phyloP scores from a whole-genome alignment of 2,329 filamentous ascomycete genomes.

The Fusarium tupiense region DNA sequence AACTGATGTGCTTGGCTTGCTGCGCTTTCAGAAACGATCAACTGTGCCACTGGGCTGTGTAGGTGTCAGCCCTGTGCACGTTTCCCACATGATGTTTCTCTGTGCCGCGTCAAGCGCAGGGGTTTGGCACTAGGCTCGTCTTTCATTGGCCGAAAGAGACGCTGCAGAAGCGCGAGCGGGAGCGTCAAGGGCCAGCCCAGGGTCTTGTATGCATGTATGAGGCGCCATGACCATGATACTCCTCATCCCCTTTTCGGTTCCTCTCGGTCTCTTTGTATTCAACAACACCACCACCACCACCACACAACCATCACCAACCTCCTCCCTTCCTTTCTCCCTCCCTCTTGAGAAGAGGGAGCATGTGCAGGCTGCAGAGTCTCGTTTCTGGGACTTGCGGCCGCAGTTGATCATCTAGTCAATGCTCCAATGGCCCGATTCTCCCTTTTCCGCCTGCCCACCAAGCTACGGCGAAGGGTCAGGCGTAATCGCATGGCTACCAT shows the following conservation, averaged over 20 bases:
- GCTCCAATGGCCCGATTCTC: conserved; percentile 52
- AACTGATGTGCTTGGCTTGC: conserved; percentile 4
- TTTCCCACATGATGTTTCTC: conserved; percentile 6
- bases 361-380: conserved; percentile 35
- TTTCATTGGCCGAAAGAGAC: conserved; percentile 33
- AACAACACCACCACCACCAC: conserved; percentile 8
- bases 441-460: conserved; percentile 64
- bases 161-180: conserved; percentile 26
- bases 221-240: conserved; percentile 1
- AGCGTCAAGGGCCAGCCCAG: not conserved
- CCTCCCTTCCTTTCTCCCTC: not conserved
- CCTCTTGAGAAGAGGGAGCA: conserved; percentile 28
- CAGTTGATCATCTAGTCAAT: conserved; percentile 25
- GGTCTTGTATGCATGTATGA: conserved; percentile 17
- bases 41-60: conserved; percentile 40
- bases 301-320: conserved; percentile 14
- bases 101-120: conserved; percentile 4
- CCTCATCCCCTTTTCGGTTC: conserved; percentile 17
- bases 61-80: conserved; percentile 33
- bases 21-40: conserved; percentile 8
- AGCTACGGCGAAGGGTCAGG: conserved; percentile 66
- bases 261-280: conserved; percentile 9
- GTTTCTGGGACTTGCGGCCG: conserved; percentile 36
- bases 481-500: conserved; percentile 68
- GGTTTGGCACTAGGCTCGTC: not conserved